phyloP scores from a whole-genome alignment of 1,139 yeast species.

The Pichiaceae sp. region DNA sequence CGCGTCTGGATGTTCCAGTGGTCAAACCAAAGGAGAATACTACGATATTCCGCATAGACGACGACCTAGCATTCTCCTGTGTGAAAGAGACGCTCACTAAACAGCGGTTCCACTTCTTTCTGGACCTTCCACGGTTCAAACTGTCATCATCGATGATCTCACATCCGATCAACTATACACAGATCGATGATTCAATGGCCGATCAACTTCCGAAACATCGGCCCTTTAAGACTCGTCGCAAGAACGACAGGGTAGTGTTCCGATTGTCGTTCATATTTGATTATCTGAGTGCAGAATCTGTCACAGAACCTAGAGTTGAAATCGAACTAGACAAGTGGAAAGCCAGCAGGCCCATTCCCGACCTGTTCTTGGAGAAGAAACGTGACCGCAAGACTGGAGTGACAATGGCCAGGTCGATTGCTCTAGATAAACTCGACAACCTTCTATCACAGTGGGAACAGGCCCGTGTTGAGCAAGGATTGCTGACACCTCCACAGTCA shows the following conservation, averaged over 20 bases:
- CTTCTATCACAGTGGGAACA: slow-evolving; percentile 16
- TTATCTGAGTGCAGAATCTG: slow-evolving; percentile 7
- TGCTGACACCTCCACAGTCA: slow-evolving; percentile 6
- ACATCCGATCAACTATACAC: slow-evolving; percentile 7
- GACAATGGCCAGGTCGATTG: no score
- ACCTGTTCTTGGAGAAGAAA: not conserved
- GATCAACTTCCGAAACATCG: slow-evolving; percentile 1
- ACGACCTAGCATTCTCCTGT: slow-evolving; percentile 16
- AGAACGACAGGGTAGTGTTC: not conserved
- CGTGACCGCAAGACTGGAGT: not conserved
- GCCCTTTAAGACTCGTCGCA: not conserved
- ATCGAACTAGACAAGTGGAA: slow-evolving; percentile 8
- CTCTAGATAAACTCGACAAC: slow-evolving; percentile 15
- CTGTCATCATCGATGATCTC: slow-evolving; percentile 5
- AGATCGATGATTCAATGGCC: slow-evolving; percentile 3
- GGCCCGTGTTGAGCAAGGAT: slow-evolving; percentile 12
- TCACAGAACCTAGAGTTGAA: slow-evolving; percentile 8
- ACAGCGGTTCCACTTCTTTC: slow-evolving; percentile 13
- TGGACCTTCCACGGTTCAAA: slow-evolving; percentile 17
- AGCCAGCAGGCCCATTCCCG: slow-evolving; percentile 6
- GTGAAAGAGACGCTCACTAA: slow-evolving; percentile 10
- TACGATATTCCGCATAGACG: slow-evolving; percentile 11
- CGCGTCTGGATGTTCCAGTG: no score
- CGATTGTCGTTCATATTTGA: slow-evolving; percentile 8
- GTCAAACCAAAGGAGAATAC: not conserved